Evolutionary conservation across 345 rosid genomes (phyloP).

Genomic region (Arabis alpina): DNA sequence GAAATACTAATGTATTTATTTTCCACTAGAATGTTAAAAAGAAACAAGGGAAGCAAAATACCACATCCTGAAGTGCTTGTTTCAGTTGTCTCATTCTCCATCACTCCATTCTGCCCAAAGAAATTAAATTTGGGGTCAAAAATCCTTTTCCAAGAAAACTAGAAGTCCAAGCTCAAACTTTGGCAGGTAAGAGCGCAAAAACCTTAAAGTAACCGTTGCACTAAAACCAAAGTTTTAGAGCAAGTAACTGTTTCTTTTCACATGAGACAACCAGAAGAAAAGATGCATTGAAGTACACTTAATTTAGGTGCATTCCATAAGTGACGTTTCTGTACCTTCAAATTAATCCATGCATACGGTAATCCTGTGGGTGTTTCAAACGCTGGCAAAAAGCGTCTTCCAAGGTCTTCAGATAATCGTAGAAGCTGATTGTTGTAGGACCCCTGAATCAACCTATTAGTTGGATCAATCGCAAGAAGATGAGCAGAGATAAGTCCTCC

Average conservation of each 20-base stretch:
- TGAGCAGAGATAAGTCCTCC: slow-evolving; percentile 99
- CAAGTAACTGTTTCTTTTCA: slow-evolving; percentile 1
- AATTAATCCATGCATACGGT: slow-evolving; percentile 96
- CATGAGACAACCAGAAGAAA: not conserved
- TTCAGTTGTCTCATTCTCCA: slow-evolving; percentile 82
- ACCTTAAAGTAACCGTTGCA: not conserved
- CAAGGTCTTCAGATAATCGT: slow-evolving; percentile 79
- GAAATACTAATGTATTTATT: not conserved
- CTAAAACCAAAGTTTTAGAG: not conserved
- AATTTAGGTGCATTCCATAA: slow-evolving; percentile 11
- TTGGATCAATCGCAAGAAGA: slow-evolving; percentile 92
- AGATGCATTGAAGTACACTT: not conserved
- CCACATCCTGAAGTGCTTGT: slow-evolving; percentile 99
- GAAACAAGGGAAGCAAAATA: slow-evolving; percentile 46
- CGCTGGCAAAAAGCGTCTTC: slow-evolving; percentile 83
- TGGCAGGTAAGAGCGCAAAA: not conserved
- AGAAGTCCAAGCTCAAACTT: slow-evolving; percentile 43
- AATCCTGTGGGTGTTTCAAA: slow-evolving; percentile 87
- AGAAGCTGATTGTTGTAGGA: slow-evolving; percentile 82
- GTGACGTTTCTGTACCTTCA: slow-evolving; percentile 60
- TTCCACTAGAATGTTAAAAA: slow-evolving; percentile 25
- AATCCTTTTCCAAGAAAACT: slow-evolving; percentile 55
- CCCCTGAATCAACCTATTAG: slow-evolving; percentile 74
- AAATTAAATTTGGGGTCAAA: no score
- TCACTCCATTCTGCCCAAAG: slow-evolving; percentile 93